phyloP scores from a whole-genome alignment of 345 rosid genomes.

The Aquilaria malaccensis region DNA sequence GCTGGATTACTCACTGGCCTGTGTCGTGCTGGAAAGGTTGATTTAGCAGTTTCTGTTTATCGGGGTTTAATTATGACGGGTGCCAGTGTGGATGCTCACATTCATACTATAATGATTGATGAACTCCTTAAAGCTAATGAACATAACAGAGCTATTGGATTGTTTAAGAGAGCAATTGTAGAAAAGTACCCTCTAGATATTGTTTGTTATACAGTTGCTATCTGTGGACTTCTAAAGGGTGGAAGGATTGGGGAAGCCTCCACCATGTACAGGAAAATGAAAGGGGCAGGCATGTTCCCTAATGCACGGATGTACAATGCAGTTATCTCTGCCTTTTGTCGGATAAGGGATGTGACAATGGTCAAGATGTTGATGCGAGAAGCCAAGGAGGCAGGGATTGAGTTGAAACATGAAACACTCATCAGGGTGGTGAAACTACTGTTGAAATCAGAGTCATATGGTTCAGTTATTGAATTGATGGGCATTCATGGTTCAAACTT shows the following conservation, averaged over 20 bases:
- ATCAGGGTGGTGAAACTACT: slow-evolving; percentile 25
- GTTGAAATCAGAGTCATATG: slow-evolving; percentile 19
- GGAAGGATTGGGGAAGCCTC: slow-evolving; percentile 50
- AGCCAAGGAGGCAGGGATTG: slow-evolving; percentile 37
- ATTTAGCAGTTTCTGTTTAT: slow-evolving; percentile 47
- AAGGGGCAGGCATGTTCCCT: slow-evolving; percentile 40
- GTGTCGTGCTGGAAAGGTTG: slow-evolving; percentile 29
- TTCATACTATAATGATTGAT: slow-evolving; percentile 50
- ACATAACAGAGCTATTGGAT: slow-evolving; percentile 32
- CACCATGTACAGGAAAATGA: slow-evolving; percentile 41
- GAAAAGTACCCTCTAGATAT: slow-evolving; percentile 47
- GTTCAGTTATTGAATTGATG: slow-evolving; percentile 24
- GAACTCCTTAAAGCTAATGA: slow-evolving; percentile 42
- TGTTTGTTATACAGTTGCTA: slow-evolving; percentile 57
- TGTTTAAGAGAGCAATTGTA: slow-evolving; percentile 37
- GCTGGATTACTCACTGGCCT: slow-evolving; percentile 47
- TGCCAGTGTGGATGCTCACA: slow-evolving; percentile 44
- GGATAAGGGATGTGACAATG: slow-evolving; percentile 37
- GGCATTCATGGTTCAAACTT: slow-evolving; percentile 12
- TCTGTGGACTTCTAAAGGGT: slow-evolving; percentile 45
- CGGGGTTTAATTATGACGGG: slow-evolving; percentile 21
- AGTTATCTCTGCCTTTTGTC: slow-evolving; percentile 44
- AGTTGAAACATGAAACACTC: slow-evolving; percentile 26
- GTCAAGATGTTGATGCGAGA: slow-evolving; percentile 37
- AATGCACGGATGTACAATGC: slow-evolving; percentile 27